phyloP scores from a whole-genome alignment of 306 rosid genomes.

The Amphicarpaea edgeworthii region DNA sequence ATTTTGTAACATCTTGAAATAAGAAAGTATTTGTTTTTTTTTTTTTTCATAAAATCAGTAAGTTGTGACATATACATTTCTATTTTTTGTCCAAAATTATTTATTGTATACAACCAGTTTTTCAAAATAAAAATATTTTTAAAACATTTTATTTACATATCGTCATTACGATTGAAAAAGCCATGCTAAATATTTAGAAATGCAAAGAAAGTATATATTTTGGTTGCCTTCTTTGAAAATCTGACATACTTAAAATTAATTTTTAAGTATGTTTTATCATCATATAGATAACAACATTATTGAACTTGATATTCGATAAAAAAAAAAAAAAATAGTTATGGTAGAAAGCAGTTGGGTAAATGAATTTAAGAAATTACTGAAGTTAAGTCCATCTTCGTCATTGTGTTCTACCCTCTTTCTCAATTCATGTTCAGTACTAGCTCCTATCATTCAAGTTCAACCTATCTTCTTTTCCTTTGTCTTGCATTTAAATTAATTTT shows the following conservation, averaged over 20 bases:
- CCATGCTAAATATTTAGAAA: not conserved
- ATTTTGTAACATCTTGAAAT: too few relatives aligned
- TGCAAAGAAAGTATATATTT: not conserved
- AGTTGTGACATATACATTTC: not conserved
- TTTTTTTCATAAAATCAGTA: not conserved
- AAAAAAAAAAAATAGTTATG: not conserved
- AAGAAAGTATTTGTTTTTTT: too few relatives aligned
- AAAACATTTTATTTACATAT: not conserved
- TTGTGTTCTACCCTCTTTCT: not conserved
- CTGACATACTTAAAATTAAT: not conserved
- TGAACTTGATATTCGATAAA: not conserved
- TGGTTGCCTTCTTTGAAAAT: not conserved
- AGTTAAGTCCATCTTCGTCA: not conserved
- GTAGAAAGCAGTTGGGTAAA: not conserved
- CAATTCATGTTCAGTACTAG: not conserved
- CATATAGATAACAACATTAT: not conserved
- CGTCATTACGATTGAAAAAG: not conserved
- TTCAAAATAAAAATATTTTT: too few relatives aligned
- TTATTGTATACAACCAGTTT: too few relatives aligned
- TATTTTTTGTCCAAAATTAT: too few relatives aligned
- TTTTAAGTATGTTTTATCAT: not conserved
- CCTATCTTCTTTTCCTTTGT: not conserved
- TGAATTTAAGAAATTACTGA: not conserved
- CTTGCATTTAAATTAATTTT: not conserved
- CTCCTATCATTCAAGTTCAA: not conserved